Evolutionary conservation across 1,284 basidiomycete genomes (phyloP).

Genomic region (Puccinia sorghi): DNA sequence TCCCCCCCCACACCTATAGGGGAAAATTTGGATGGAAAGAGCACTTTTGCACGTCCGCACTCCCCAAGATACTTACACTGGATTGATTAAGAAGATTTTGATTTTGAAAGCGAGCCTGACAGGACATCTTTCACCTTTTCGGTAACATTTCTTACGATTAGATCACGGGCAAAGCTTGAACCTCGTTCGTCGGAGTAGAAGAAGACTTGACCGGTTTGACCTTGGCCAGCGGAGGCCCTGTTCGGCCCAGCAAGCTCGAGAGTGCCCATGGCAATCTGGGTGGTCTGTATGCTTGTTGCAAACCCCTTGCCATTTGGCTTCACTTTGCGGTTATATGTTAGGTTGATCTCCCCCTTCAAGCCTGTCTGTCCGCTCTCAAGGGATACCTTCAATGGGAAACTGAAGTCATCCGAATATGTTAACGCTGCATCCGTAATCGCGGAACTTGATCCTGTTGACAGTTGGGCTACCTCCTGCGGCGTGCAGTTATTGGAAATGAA

Average conservation of each 20-base stretch:
- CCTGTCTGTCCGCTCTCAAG: neutral
- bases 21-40: too few species aligned
- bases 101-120: slow-evolving; percentile 24
- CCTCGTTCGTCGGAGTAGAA: slow-evolving; percentile 37
- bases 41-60: too few species aligned
- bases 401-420: slow-evolving; percentile 38
- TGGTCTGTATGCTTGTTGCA: slow-evolving; percentile 36
- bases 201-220: slow-evolving; percentile 35
- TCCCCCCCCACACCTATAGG: too few species aligned
- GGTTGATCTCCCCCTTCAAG: slow-evolving; percentile 28
- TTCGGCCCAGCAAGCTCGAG: neutral
- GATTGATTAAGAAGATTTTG: too few species aligned
- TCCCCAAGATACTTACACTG: too few species aligned
- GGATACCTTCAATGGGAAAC: slow-evolving; percentile 31
- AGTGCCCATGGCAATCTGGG: slow-evolving; percentile 27
- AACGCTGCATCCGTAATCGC: slow-evolving; percentile 5
- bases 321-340: slow-evolving; percentile 28
- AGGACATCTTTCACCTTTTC: slow-evolving; percentile 35
- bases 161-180: slow-evolving; percentile 25
- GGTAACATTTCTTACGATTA: slow-evolving; percentile 42
- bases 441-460: slow-evolving; percentile 22
- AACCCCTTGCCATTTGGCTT: slow-evolving; percentile 15
- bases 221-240: slow-evolving; percentile 11
- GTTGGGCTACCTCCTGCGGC: slow-evolving; percentile 17
- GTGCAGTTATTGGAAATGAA: neutral